Evolutionary conservation across 768 basidiomycete species (phyloP).

Genomic region (Pisolithus microcarpus): DNA sequence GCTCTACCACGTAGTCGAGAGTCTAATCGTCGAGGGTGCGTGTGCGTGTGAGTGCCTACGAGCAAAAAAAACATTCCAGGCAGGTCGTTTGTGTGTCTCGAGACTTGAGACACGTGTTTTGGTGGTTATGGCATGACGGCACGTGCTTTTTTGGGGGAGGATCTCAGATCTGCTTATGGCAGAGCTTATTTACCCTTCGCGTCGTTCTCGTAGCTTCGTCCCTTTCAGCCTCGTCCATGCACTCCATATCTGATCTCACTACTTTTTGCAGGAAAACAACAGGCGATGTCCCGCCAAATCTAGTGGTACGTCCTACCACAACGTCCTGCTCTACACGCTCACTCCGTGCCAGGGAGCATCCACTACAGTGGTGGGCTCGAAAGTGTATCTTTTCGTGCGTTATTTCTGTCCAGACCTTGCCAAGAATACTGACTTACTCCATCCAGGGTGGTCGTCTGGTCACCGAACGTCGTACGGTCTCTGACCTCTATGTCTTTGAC

Average conservation of each 20-base stretch:
- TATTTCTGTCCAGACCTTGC: not conserved
- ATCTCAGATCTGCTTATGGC: slow-evolving; percentile 24
- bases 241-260: slow-evolving; percentile 86
- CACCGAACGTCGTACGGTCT: slow-evolving; percentile 79
- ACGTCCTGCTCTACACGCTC: not conserved
- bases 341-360: slow-evolving; percentile 63
- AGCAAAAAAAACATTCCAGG: not conserved
- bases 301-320: slow-evolving; percentile 56
- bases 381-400: slow-evolving; percentile 85
- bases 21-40: too few relatives aligned
- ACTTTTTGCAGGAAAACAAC: slow-evolving; percentile 77
- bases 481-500: slow-evolving; percentile 88
- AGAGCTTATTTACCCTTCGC: slow-evolving; percentile 3
- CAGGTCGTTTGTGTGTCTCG: not conserved
- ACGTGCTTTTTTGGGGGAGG: slow-evolving; percentile 9
- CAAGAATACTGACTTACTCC: not conserved
- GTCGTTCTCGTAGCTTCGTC: slow-evolving; percentile 1
- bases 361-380: slow-evolving; percentile 82
- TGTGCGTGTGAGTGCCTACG: too few relatives aligned
- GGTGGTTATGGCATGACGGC: not conserved
- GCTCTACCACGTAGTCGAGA: too few relatives aligned
- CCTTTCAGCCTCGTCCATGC: slow-evolving; percentile 31
- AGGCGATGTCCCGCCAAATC: slow-evolving; percentile 82
- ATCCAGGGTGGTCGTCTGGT: slow-evolving; percentile 80
- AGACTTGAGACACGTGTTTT: not conserved